These are phyloP conservation scores for Chrysanthemum makinoi DNA, from an alignment of 129 eudicot genomes.

Conservation along the genomic window DNA sequence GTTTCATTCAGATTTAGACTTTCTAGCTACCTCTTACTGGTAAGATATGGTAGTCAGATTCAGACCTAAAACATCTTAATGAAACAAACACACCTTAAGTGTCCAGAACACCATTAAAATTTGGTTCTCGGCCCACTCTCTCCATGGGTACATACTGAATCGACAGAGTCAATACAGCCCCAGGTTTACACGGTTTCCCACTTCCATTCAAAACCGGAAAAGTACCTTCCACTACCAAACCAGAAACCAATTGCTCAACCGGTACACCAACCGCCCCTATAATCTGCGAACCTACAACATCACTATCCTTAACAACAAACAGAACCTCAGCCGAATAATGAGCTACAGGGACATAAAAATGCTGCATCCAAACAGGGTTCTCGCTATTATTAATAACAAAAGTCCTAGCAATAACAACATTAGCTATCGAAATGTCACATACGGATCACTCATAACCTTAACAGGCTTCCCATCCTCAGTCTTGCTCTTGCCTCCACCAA, in stretches of 20 bases:
- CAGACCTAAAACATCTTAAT: too few species aligned
- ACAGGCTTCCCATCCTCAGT: conserved; percentile 31
- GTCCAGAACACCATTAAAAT: conserved; percentile 32
- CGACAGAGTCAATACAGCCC: conserved; percentile 33
- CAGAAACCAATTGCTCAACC: conserved; percentile 37
- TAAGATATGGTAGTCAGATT: too few species aligned
- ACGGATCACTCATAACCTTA: conserved; percentile 42
- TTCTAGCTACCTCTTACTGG: too few species aligned
- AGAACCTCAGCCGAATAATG: conserved; percentile 38
- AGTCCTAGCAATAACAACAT: conserved; percentile 45
- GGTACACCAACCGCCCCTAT: conserved; percentile 45
- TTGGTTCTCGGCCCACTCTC: conserved; percentile 17
- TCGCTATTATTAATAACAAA: conserved; percentile 37
- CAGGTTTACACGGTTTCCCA: conserved; percentile 32
- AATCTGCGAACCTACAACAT: conserved; percentile 38
- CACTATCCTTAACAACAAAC: conserved; percentile 42
- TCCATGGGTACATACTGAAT: conserved; percentile 38
- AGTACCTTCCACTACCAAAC: conserved; percentile 26
- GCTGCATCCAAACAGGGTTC: conserved; percentile 47
- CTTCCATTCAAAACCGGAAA: conserved; percentile 37
- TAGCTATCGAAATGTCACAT: conserved; percentile 40
- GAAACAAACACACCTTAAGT: too few species aligned
- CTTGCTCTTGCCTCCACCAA: conserved; percentile 25
- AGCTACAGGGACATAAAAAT: conserved; percentile 43
- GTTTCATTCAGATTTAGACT: too few species aligned